Percentiles rank a stretch among this genome's conserved stretches.
Conservation (phyloP, 2,329 filamentous ascomycete species). For the Calonectria pteridis region DNA sequence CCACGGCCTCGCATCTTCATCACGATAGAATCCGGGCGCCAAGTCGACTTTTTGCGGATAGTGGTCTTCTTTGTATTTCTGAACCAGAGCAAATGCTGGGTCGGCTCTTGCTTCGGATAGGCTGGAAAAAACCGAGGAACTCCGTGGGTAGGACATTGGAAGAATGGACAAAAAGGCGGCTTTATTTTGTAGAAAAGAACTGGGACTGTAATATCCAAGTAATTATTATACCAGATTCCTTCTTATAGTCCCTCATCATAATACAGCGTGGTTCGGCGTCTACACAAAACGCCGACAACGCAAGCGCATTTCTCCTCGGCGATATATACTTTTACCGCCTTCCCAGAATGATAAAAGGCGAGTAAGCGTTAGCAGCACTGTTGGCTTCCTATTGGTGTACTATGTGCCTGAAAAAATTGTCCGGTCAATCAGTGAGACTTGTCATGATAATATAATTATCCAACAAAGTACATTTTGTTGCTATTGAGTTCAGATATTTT, state of each 20-base stretch:
- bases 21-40: constrained; percentile 81
- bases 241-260: not conserved
- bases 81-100: not conserved
- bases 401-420: too few relatives aligned
- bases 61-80: not conserved
- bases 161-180: too few relatives aligned
- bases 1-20: constrained; percentile 92
- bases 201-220: too few relatives aligned
- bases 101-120: not conserved
- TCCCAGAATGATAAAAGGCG: too few relatives aligned
- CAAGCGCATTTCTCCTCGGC: not conserved
- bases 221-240: not conserved
- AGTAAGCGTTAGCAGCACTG: too few relatives aligned
- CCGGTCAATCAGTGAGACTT: too few relatives aligned
- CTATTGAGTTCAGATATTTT: constrained; percentile 8
- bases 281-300: not conserved
- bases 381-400: too few relatives aligned
- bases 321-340: not conserved
- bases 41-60: constrained; percentile 52
- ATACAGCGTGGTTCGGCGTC: not conserved
- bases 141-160: too few relatives aligned
- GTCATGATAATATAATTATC: too few relatives aligned
- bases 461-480: too few relatives aligned
- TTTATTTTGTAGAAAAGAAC: not conserved
- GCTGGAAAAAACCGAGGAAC: not conserved